phyloP scores from a whole-genome alignment of 2,329 filamentous ascomycete species.

The Clonostachys rosea region DNA sequence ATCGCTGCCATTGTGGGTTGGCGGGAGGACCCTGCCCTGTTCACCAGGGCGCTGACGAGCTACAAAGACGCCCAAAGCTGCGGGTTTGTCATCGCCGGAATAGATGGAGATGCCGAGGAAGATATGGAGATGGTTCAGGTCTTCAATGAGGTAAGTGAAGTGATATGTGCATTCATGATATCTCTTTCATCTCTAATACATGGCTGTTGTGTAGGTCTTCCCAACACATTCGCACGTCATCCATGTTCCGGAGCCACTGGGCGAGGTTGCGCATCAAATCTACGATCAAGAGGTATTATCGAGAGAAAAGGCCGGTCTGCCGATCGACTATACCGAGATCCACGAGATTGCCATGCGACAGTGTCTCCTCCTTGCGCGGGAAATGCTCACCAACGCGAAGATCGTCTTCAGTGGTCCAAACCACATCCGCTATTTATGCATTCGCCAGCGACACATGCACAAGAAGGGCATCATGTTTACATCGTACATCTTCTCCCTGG shows the following conservation, averaged over 20 bases:
- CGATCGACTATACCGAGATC: slow-evolving; percentile 6
- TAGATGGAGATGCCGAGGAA: slow-evolving; percentile 12
- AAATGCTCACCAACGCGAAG: slow-evolving; percentile 8
- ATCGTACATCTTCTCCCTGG: slow-evolving; percentile 13
- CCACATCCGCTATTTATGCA: slow-evolving; percentile 10
- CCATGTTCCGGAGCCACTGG: slow-evolving; percentile 12
- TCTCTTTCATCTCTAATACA: no score
- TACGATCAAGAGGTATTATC: slow-evolving; percentile 7
- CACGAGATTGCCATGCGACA: slow-evolving; percentile 10
- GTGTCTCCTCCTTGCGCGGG: slow-evolving; percentile 11
- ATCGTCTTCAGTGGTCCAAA: slow-evolving; percentile 7
- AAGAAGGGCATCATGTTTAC: slow-evolving; percentile 19
- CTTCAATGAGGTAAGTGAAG: slow-evolving; percentile 10
- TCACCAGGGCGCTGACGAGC: slow-evolving; percentile 12
- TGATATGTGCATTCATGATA: no score
- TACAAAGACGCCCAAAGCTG: slow-evolving; percentile 9
- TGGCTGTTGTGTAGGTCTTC: not conserved
- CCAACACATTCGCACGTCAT: slow-evolving; percentile 9
- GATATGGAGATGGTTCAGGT: slow-evolving; percentile 15
- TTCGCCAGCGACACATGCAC: slow-evolving; percentile 14
- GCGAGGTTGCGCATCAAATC: slow-evolving; percentile 10
- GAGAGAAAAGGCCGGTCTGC: slow-evolving; percentile 4
- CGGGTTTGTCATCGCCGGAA: slow-evolving; percentile 12
- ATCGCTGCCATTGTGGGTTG: slow-evolving; percentile 16
- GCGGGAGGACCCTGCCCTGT: slow-evolving; percentile 13